A percentile compares a stretch with the other conserved stretches of the same genome.
Evolutionary conservation across 2,329 filamentous ascomycete genomes (phyloP).

Genomic region (Helotiales sp.): DNA sequence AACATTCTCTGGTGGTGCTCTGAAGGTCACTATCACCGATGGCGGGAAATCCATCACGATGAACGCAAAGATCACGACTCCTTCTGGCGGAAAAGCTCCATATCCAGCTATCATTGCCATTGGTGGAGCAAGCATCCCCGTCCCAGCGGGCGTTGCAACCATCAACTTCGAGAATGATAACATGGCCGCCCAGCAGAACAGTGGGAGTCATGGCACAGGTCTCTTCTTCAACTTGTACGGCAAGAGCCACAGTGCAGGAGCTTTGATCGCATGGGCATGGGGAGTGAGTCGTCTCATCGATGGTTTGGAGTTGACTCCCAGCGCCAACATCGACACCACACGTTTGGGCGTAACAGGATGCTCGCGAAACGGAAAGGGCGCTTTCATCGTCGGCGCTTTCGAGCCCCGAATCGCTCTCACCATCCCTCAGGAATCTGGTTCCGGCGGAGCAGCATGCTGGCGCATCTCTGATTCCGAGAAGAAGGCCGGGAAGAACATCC

Average conservation of each 20-base stretch:
- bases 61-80: constrained; percentile 50
- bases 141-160: constrained; percentile 58
- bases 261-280: constrained; percentile 67
- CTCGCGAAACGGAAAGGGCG: constrained; percentile 68
- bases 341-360: constrained; percentile 64
- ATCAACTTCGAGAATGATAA: constrained; percentile 65
- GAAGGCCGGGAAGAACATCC: constrained; percentile 59
- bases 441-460: constrained; percentile 66
- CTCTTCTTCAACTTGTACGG: constrained; percentile 66
- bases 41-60: constrained; percentile 53
- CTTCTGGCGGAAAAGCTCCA: constrained; percentile 50
- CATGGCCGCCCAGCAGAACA: constrained; percentile 56
- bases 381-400: constrained; percentile 64
- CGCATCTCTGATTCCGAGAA: constrained; percentile 58
- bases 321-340: constrained; percentile 52
- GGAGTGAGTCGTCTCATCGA: constrained; percentile 65
- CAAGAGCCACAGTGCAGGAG: constrained; percentile 58
- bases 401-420: constrained; percentile 64
- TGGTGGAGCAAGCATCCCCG: constrained; percentile 58
- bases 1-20: constrained; percentile 48
- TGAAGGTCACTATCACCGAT: constrained; percentile 53
- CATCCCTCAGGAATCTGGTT: constrained; percentile 66
- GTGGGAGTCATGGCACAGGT: constrained; percentile 57
- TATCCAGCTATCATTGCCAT: constrained; percentile 63
- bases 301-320: constrained; percentile 56